These are phyloP conservation scores for Cytospora leucostoma DNA, from an alignment of 2,329 filamentous ascomycete species.

Conservation along the genomic window DNA sequence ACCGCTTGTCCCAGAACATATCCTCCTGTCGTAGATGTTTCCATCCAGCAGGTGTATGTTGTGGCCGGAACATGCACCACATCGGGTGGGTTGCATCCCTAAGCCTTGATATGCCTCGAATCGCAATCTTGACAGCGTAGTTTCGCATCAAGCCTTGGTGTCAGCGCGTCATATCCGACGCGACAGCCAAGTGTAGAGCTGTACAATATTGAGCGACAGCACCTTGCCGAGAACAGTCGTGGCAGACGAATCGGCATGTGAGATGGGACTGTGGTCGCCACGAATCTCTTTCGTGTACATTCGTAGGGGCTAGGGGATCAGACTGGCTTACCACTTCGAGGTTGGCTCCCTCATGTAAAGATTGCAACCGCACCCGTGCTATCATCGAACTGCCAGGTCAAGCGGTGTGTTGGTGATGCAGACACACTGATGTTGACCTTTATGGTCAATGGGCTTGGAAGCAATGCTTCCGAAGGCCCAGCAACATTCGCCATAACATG, in stretches of 20 bases:
- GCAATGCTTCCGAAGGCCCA: not conserved
- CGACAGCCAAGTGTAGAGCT: constrained; percentile 17
- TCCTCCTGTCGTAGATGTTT: not conserved
- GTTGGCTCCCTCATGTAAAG: constrained; percentile 20
- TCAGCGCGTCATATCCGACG: constrained; percentile 15
- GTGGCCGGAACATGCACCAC: not conserved
- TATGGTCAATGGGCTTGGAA: not conserved
- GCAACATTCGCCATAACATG: too few species aligned
- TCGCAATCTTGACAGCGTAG: constrained; percentile 19
- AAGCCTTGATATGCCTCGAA: not conserved
- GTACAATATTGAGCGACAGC: constrained; percentile 22
- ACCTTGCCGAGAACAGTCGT: constrained; percentile 15
- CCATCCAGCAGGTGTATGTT: not conserved
- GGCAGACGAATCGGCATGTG: constrained; percentile 19
- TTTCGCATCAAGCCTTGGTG: constrained; percentile 12
- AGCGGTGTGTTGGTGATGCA: constrained; percentile 15
- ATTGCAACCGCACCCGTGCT: constrained; percentile 21
- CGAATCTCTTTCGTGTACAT: constrained; percentile 25
- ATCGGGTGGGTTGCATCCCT: not conserved
- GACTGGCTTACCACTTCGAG: constrained; percentile 17
- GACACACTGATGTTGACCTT: not conserved
- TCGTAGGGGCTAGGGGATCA: constrained; percentile 22
- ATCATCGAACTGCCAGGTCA: constrained; percentile 20
- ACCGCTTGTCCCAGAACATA: not conserved
- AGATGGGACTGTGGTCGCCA: constrained; percentile 16